These are phyloP conservation scores for Sporothrix variecibatus DNA, from an alignment of 2,329 filamentous ascomycete species.

Conservation along the genomic window DNA sequence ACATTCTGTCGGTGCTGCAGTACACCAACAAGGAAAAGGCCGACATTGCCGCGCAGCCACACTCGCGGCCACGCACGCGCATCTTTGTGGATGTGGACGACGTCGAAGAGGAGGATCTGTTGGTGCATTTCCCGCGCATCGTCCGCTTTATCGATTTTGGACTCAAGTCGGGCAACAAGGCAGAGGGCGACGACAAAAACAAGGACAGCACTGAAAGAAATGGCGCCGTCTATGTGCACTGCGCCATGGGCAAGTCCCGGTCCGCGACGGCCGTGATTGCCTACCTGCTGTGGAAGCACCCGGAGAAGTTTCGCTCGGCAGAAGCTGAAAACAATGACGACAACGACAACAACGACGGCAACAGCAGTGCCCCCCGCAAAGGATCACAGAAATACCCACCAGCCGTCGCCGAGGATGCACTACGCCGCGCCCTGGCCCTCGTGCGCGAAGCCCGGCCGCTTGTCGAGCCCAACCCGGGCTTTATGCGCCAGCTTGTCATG, in stretches of 20 bases:
- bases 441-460: slow-evolving; percentile 72
- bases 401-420: slow-evolving; percentile 50
- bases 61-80: slow-evolving; percentile 32
- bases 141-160: slow-evolving; percentile 70
- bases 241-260: slow-evolving; percentile 94
- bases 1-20: slow-evolving; percentile 78
- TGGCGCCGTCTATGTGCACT: slow-evolving; percentile 61
- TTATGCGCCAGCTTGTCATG: slow-evolving; percentile 83
- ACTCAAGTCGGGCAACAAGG: not conserved
- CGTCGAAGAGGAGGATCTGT: slow-evolving; percentile 81
- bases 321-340: slow-evolving; percentile 42
- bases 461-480: slow-evolving; percentile 87
- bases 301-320: slow-evolving; percentile 50
- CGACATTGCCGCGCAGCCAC: slow-evolving; percentile 50
- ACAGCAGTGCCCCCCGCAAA: slow-evolving; percentile 23
- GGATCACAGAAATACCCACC: slow-evolving; percentile 37
- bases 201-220: slow-evolving; percentile 36
- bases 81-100: slow-evolving; percentile 77
- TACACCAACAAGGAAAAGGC: slow-evolving; percentile 44
- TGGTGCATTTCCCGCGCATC: slow-evolving; percentile 75
- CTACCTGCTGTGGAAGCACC: slow-evolving; percentile 74
- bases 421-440: slow-evolving; percentile 64
- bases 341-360: not conserved
- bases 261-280: slow-evolving; percentile 83
- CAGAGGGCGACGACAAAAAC: not conserved